These are phyloP conservation scores for Kalaharituber pfeilii DNA, from an alignment of 2,329 filamentous ascomycete species.

Conservation along the genomic window DNA sequence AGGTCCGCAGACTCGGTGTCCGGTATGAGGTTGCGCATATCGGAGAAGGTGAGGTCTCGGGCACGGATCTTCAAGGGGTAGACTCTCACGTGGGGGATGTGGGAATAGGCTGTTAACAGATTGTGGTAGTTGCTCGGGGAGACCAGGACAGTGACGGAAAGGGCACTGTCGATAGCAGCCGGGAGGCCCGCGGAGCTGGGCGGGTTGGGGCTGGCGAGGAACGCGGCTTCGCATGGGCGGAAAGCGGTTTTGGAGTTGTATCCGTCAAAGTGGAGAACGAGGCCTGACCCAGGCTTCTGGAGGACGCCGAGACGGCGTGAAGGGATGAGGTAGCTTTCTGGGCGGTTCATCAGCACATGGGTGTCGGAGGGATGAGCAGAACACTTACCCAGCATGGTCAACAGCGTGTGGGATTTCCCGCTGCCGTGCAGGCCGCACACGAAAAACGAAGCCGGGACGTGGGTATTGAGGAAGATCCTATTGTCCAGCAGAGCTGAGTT, in stretches of 20 bases:
- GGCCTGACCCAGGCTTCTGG: slow-evolving; percentile 37
- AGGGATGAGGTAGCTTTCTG: slow-evolving; percentile 39
- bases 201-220: slow-evolving; percentile 27
- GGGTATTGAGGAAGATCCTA: slow-evolving; percentile 29
- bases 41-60: slow-evolving; percentile 18
- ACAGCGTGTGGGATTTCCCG: slow-evolving; percentile 45
- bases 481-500: background rate
- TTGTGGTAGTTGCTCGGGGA: slow-evolving; percentile 20
- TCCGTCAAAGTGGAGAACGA: slow-evolving; percentile 49
- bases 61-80: slow-evolving; percentile 18
- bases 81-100: slow-evolving; percentile 21
- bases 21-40: slow-evolving; percentile 22
- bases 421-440: slow-evolving; percentile 48
- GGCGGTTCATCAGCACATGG: background rate
- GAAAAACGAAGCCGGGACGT: slow-evolving; percentile 40
- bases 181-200: background rate
- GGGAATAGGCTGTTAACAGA: slow-evolving; percentile 18
- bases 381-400: slow-evolving; percentile 31
- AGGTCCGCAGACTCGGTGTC: slow-evolving; percentile 17
- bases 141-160: slow-evolving; percentile 20
- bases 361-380: background rate
- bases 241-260: slow-evolving; percentile 35
- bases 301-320: slow-evolving; percentile 31
- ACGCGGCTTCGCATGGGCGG: slow-evolving; percentile 43
- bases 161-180: background rate